Conservation (phyloP, 2,329 filamentous ascomycete genomes). For the Colletotrichum tabaci region DNA sequence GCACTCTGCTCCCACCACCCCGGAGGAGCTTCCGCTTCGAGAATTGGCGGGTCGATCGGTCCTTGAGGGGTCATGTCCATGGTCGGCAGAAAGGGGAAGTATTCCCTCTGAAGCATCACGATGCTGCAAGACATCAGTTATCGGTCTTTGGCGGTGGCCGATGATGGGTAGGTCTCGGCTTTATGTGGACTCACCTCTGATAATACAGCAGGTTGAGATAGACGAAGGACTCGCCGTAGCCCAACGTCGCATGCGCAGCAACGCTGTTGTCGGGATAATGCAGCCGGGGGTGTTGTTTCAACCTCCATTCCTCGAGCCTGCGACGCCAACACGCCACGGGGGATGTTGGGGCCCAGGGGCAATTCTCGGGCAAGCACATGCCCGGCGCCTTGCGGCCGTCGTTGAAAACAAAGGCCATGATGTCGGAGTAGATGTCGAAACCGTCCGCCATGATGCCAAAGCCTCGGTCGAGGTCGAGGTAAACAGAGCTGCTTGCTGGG, state of each 20-base stretch:
- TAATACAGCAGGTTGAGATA: slow-evolving; percentile 62
- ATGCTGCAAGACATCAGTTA: slow-evolving; percentile 46
- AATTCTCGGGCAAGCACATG: slow-evolving; percentile 56
- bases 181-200: slow-evolving; percentile 51
- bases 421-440: slow-evolving; percentile 59
- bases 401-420: slow-evolving; percentile 59
- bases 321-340: slow-evolving; percentile 52
- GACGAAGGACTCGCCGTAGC: slow-evolving; percentile 58
- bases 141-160: too few species aligned
- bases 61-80: slow-evolving; percentile 53
- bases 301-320: slow-evolving; percentile 54
- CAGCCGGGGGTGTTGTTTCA: slow-evolving; percentile 52
- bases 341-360: slow-evolving; percentile 56
- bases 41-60: slow-evolving; percentile 57
- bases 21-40: slow-evolving; percentile 54
- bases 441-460: slow-evolving; percentile 58
- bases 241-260: slow-evolving; percentile 56
- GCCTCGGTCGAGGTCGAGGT: slow-evolving; percentile 48
- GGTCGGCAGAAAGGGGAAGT: slow-evolving; percentile 60
- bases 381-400: slow-evolving; percentile 58
- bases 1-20: slow-evolving; percentile 59
- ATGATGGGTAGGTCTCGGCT: too few species aligned
- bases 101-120: slow-evolving; percentile 60
- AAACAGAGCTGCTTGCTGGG: slow-evolving; percentile 30
- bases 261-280: slow-evolving; percentile 56